Evolutionary conservation across 2,329 filamentous ascomycete species (phyloP).

Genomic region (Botrytis cinerea): DNA sequence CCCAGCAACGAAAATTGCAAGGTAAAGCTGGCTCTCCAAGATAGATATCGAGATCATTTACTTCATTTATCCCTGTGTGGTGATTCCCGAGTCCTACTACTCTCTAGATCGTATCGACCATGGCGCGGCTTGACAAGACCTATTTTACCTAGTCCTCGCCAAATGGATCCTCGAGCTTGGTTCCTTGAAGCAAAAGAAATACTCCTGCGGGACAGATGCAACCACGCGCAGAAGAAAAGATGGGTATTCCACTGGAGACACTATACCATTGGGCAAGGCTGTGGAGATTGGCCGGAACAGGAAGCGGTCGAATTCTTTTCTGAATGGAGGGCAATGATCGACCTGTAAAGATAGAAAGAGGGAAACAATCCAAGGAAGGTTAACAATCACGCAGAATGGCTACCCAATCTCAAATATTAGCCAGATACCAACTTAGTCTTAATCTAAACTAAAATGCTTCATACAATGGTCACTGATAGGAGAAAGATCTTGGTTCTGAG

Average conservation of each 20-base stretch:
- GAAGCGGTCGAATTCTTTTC: background rate
- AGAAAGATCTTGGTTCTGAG: background rate
- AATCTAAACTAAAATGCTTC: background rate
- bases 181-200: background rate
- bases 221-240: fast-evolving
- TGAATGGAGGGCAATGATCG: background rate
- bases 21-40: background rate
- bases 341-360: too few relatives aligned
- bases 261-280: background rate
- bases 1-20: background rate
- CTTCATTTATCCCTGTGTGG: background rate
- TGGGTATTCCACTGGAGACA: background rate
- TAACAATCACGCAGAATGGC: background rate
- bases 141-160: background rate
- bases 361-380: too few relatives aligned
- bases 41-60: background rate
- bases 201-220: background rate
- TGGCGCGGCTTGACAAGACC: background rate
- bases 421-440: background rate
- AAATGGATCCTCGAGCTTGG: background rate
- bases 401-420: background rate
- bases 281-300: background rate
- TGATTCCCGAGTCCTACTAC: background rate
- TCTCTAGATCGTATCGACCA: background rate
- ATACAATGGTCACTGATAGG: background rate